Percentiles rank a stretch among this genome's conserved stretches.
Evolutionary conservation across 441 rosid genomes (phyloP).

Genomic region (Erodium trifolium): DNA sequence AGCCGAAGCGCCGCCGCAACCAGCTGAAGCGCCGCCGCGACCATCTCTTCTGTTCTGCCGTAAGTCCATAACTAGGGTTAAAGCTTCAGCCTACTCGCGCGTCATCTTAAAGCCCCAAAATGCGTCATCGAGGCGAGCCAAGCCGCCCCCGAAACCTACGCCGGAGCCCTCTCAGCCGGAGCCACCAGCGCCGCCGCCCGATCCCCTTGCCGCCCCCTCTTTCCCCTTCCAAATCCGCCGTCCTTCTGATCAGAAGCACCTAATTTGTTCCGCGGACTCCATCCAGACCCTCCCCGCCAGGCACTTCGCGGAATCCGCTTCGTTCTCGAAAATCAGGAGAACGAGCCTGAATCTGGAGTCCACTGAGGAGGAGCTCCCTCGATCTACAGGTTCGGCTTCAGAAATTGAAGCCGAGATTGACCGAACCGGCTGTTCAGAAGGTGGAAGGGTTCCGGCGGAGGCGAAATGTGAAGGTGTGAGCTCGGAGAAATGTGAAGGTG

Average conservation of each 20-base stretch:
- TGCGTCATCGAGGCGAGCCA: constrained; percentile 19
- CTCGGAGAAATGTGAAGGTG: no score
- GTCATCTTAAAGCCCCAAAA: constrained; percentile 24
- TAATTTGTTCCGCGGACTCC: constrained; percentile 14
- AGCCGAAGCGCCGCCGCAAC: neutral
- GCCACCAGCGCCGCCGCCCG: constrained; percentile 2
- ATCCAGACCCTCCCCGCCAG: constrained; percentile 46
- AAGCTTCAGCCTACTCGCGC: constrained; percentile 27
- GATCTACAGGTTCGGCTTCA: constrained; percentile 4
- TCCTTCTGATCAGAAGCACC: constrained; percentile 23
- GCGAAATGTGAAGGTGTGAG: neutral
- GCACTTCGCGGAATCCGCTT: constrained; percentile 46
- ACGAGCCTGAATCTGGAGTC: constrained; percentile 39
- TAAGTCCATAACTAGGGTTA: constrained; percentile 24
- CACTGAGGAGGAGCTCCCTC: constrained; percentile 12
- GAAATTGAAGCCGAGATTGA: constrained; percentile 13
- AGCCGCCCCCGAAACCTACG: neutral
- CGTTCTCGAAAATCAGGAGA: constrained; percentile 50
- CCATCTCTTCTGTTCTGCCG: constrained; percentile 16
- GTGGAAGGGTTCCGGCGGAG: neutral
- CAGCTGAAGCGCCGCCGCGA: constrained; percentile 3
- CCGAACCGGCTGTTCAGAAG: neutral
- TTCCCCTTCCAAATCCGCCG: constrained; percentile 66
- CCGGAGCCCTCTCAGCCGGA: constrained; percentile 19
- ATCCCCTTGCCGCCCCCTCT: constrained; percentile 27